Evolutionary conservation across 2,329 filamentous ascomycete genomes (phyloP), one percentile per base, ranked within the genome.

Genomic region (Pseudocercospora pini-densiflorae): DNA sequence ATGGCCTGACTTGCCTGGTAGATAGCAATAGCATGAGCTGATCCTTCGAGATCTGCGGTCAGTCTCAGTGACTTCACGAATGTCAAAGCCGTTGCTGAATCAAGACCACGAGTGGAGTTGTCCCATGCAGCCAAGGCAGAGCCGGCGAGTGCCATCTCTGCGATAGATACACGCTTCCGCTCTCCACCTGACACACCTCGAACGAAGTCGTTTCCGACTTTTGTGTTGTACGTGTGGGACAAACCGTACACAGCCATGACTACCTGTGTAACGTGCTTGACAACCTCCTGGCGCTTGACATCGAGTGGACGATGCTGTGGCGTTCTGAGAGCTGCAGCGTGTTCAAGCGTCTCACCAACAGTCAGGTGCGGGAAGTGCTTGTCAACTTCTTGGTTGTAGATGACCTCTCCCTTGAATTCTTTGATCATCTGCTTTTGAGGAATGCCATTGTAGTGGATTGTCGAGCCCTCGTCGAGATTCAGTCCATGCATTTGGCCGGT

Each of bases 361-460:
- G 85, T 86, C 24, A 88, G 77, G 73, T 86, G 83, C 5, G 86
- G 85, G 61, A 88, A 87, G 68, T 88, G 86, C 64, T 80, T 81
- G 69, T 83, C 82, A 4, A 82, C 80, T 66, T 83, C 81, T 62
- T 80, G 78, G 65, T 81, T 82, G 75, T 83, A 83, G 4, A 82
- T 77, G 3, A 78, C 77, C 57, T 82, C 81, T 23, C 82, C 81
- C 63, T 80, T 80, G 77, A 83, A 83, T 61, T 82, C 79, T 60
- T 81, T 81, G 63, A 80, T 76, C 79, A 83, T 83, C 45, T 78
- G 76, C 68, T 71, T 78, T 75, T 64, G 79, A 64, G 67, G 43
- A 45, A 76, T 85, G 21, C 89, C 89, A 62, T 90, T 86, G 76
- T 91, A 92, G 73, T 89, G 85, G 23, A 92, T 82, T 0, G 73